Evolutionary conservation across 805 yeast species (phyloP).

Genomic region (Starmerella gropengiesseri): DNA sequence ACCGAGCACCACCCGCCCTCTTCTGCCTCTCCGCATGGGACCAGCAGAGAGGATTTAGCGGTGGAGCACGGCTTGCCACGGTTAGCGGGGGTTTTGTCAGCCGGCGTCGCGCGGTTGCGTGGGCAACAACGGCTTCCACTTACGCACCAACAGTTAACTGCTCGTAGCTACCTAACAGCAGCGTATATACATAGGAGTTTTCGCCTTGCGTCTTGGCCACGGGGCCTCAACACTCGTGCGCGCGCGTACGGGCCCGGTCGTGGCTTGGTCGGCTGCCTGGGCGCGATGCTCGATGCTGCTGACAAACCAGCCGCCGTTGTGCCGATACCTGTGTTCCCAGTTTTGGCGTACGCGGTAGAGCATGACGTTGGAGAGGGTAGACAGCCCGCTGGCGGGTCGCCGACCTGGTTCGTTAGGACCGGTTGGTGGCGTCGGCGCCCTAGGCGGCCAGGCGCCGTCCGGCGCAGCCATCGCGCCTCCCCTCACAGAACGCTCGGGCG

Average conservation of each 20-base stretch:
- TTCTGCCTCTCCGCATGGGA: too few species aligned
- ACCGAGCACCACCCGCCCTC: too few species aligned
- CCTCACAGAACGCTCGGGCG: conserved; percentile 1
- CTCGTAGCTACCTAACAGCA: too few species aligned
- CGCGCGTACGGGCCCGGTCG: background rate
- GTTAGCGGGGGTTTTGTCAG: too few species aligned
- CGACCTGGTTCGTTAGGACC: conserved; percentile 15
- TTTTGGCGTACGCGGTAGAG: conserved; percentile 1
- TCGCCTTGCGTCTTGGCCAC: too few species aligned
- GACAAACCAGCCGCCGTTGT: conserved; percentile 7
- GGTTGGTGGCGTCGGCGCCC: background rate
- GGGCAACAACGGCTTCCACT: too few species aligned
- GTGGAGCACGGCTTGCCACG: too few species aligned
- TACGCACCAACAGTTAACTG: too few species aligned
- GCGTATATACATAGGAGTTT: too few species aligned
- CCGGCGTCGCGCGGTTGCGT: too few species aligned
- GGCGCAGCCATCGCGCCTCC: background rate
- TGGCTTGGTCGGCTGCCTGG: background rate
- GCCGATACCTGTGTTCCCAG: background rate
- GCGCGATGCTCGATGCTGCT: background rate
- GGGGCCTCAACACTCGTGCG: too few species aligned
- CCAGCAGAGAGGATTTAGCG: too few species aligned
- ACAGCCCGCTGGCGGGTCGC: conserved; percentile 26
- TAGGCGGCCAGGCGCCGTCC: conserved; percentile 5
- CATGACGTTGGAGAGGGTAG: conserved; percentile 24